Evolutionary conservation across 2,329 filamentous ascomycete species (phyloP).

Genomic region (Sporothrix inflata): DNA sequence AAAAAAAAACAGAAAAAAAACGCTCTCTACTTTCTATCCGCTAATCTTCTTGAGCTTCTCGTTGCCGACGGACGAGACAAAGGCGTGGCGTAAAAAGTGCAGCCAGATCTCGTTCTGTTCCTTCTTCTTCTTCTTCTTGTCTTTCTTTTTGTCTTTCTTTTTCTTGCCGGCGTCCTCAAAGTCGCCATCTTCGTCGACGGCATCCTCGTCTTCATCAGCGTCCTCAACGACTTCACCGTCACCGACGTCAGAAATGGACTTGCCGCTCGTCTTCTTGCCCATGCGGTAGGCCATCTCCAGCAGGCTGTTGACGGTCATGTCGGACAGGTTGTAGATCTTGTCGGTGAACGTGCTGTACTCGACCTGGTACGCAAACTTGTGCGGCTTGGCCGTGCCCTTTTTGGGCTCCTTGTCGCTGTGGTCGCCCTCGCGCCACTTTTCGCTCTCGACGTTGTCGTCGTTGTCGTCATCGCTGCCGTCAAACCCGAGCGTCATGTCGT

Average conservation of each 20-base stretch:
- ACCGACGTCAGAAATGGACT: slow-evolving; percentile 35
- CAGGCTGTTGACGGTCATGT: slow-evolving; percentile 83
- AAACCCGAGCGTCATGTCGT: slow-evolving; percentile 55
- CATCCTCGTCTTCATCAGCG: slow-evolving; percentile 30
- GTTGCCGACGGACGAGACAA: slow-evolving; percentile 71
- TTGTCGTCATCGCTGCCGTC: slow-evolving; percentile 34
- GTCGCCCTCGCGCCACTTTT: slow-evolving; percentile 66
- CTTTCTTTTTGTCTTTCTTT: slow-evolving; percentile 52
- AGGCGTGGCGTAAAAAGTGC: slow-evolving; percentile 76
- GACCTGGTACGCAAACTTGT: slow-evolving; percentile 72
- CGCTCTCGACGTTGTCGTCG: slow-evolving; percentile 34
- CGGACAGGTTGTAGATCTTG: slow-evolving; percentile 71
- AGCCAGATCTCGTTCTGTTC: slow-evolving; percentile 73
- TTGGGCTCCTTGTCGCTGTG: slow-evolving; percentile 62
- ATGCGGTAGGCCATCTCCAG: slow-evolving; percentile 80
- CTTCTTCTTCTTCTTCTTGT: slow-evolving; percentile 57
- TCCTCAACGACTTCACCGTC: slow-evolving; percentile 37
- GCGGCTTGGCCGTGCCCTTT: slow-evolving; percentile 59
- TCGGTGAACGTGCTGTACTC: slow-evolving; percentile 87
- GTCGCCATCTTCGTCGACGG: slow-evolving; percentile 37
- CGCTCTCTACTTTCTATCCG: background rate
- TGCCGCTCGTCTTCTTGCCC: slow-evolving; percentile 51
- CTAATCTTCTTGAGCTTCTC: slow-evolving; percentile 61
- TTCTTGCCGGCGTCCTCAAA: slow-evolving; percentile 43
- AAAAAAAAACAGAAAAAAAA: background rate